A percentile compares a stretch with the other conserved stretches of the same genome.
Conservation (phyloP, 164 flowering plant species). For the Akebia trifoliata region DNA sequence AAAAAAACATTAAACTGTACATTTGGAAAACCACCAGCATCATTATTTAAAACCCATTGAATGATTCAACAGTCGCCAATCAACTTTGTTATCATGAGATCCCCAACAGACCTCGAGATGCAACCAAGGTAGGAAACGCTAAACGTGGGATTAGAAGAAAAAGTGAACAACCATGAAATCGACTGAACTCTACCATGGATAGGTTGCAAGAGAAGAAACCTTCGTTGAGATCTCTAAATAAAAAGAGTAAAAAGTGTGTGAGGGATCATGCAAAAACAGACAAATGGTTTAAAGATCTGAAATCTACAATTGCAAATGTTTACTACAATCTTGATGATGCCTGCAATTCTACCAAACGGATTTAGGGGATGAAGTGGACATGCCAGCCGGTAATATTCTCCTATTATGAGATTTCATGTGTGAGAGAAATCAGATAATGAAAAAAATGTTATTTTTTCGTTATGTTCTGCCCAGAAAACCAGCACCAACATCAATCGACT, state of each 20-base stretch:
- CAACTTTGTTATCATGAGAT: too few species aligned
- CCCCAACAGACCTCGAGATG: too few species aligned
- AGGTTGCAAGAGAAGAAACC: background rate
- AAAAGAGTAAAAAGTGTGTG: background rate
- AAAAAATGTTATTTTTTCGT: too few species aligned
- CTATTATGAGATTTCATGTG: background rate
- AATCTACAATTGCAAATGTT: background rate
- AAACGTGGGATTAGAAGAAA: conserved; percentile 11
- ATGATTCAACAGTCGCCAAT: too few species aligned
- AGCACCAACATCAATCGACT: too few species aligned
- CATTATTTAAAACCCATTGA: too few species aligned
- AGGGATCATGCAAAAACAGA: background rate
- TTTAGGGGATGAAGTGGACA: background rate
- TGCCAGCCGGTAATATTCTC: background rate
- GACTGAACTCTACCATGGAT: too few species aligned
- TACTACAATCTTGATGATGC: conserved; percentile 1
- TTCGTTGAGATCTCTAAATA: background rate
- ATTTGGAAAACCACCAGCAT: too few species aligned
- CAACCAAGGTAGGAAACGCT: background rate
- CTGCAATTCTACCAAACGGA: background rate
- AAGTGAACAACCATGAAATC: too few species aligned
- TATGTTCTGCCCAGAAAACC: too few species aligned
- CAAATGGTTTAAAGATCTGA: background rate
- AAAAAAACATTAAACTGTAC: too few species aligned
- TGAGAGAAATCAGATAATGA: too few species aligned